A percentile compares a stretch with the other conserved stretches of the same genome.
phyloP scores from a whole-genome alignment of 2,329 filamentous ascomycete species.

The Alternaria ventricosa region DNA sequence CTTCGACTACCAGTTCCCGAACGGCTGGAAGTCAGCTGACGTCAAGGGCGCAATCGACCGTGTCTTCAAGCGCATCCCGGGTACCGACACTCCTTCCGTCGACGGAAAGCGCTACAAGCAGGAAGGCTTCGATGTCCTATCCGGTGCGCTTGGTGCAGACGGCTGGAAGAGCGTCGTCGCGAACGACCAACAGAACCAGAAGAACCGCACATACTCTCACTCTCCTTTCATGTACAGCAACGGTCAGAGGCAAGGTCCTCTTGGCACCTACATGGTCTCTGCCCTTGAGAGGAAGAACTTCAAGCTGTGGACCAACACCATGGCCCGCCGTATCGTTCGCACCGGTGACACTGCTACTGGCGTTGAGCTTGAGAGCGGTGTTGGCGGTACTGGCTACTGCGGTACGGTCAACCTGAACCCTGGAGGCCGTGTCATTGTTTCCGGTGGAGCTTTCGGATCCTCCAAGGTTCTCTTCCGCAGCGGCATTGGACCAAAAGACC shows the following conservation, averaged over 20 bases:
- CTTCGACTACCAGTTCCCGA: slow-evolving; percentile 75
- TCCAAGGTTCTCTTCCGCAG: slow-evolving; percentile 72
- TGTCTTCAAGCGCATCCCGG: slow-evolving; percentile 73
- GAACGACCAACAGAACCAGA: slow-evolving; percentile 65
- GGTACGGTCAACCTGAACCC: slow-evolving; percentile 67
- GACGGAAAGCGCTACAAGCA: slow-evolving; percentile 73
- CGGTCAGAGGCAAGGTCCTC: slow-evolving; percentile 71
- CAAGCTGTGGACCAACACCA: slow-evolving; percentile 69
- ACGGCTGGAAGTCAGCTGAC: slow-evolving; percentile 72
- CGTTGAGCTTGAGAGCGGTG: slow-evolving; percentile 70
- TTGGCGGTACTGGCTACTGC: slow-evolving; percentile 59
- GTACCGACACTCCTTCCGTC: slow-evolving; percentile 69
- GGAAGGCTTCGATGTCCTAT: slow-evolving; percentile 68
- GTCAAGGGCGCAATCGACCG: slow-evolving; percentile 65
- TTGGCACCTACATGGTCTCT: slow-evolving; percentile 73
- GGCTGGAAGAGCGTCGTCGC: slow-evolving; percentile 70
- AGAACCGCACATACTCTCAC: slow-evolving; percentile 70
- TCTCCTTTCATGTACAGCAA: slow-evolving; percentile 71
- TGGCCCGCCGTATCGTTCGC: slow-evolving; percentile 71
- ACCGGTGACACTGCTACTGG: slow-evolving; percentile 68
- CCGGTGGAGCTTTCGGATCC: slow-evolving; percentile 73
- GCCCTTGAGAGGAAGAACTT: slow-evolving; percentile 69
- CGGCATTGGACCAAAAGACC: slow-evolving; percentile 68
- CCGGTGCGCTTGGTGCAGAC: slow-evolving; percentile 62
- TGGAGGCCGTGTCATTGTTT: slow-evolving; percentile 69